Conservation (phyloP, 345 rosid species). For the Arabidopsis suecica region DNA sequence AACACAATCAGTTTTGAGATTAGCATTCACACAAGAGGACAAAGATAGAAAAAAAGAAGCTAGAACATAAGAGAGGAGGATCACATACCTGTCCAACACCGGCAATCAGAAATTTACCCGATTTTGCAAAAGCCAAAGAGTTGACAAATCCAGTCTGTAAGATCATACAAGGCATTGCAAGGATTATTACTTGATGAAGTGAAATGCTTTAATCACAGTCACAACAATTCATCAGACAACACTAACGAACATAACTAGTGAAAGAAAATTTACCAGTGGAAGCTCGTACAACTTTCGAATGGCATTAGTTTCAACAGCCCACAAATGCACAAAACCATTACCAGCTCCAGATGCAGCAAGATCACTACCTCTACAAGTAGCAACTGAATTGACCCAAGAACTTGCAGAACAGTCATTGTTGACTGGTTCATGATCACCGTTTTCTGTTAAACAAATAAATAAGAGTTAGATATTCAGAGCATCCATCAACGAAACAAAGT, state of each 20-base stretch:
- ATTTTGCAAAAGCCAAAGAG: constrained; percentile 86
- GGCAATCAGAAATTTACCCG: constrained; percentile 83
- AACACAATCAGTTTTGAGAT: not conserved
- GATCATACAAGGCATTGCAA: constrained; percentile 27
- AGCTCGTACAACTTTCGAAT: constrained; percentile 63
- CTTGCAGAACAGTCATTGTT: constrained; percentile 51
- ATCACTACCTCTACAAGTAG: constrained; percentile 86
- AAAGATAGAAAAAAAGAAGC: not conserved
- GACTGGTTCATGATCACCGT: constrained; percentile 46
- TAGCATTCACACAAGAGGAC: constrained; percentile 4
- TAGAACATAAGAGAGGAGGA: constrained; percentile 5
- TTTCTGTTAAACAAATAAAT: constrained; percentile 47
- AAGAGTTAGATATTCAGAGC: not conserved
- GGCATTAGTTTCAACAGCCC: constrained; percentile 66
- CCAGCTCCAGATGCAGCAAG: constrained; percentile 99
- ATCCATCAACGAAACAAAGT: not conserved
- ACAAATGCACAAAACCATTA: constrained; percentile 73
- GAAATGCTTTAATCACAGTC: not conserved
- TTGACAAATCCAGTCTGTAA: constrained; percentile 90
- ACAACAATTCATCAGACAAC: constrained; percentile 2
- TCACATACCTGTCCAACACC: constrained; percentile 85
- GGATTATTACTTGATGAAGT: not conserved
- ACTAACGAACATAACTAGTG: constrained; percentile 7
- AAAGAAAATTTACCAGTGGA: constrained; percentile 64
- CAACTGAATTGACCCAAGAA: constrained; percentile 90